Conservation (phyloP, 371 early-diverging fungal genomes). For the Phascolomyces articulosus region DNA sequence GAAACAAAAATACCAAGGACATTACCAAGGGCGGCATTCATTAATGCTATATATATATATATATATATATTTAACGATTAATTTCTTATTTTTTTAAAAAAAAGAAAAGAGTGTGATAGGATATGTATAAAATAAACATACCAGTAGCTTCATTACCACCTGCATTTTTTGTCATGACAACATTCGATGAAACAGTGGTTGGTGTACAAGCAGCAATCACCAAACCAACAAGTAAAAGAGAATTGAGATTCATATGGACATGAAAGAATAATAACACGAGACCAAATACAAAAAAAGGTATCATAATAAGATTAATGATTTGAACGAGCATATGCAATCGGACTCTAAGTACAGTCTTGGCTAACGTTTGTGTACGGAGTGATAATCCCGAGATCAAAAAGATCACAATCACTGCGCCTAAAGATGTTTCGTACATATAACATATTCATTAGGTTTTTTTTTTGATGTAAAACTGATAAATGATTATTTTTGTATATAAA, state of each 20-base stretch:
- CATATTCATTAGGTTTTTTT: not conserved
- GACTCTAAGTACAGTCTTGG: conserved; percentile 61
- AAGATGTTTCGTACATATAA: not conserved
- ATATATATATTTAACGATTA: too few species aligned
- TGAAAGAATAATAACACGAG: conserved; percentile 55
- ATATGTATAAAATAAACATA: conserved; percentile 11
- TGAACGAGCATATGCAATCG: conserved; percentile 70
- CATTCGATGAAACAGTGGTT: conserved; percentile 80
- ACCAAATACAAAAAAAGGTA: conserved; percentile 69
- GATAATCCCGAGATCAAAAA: conserved; percentile 77
- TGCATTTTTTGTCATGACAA: conserved; percentile 79
- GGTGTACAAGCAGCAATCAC: conserved; percentile 73
- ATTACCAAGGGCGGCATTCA: conserved; percentile 77
- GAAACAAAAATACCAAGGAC: conserved; percentile 71
- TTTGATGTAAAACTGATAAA: too few species aligned
- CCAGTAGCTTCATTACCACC: conserved; percentile 71
- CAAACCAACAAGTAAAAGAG: conserved; percentile 65
- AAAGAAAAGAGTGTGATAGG: too few species aligned
- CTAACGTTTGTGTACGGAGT: conserved; percentile 65
- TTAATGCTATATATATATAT: conserved; percentile 38
- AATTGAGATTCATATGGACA: conserved; percentile 49
- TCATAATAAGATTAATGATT: conserved; percentile 60
- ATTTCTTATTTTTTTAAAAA: too few species aligned
- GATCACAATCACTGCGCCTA: conserved; percentile 65
- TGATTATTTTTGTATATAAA: not conserved